Evolutionary conservation across 305 asterid genomes (phyloP).

Genomic region (Fraxinus greggii): DNA sequence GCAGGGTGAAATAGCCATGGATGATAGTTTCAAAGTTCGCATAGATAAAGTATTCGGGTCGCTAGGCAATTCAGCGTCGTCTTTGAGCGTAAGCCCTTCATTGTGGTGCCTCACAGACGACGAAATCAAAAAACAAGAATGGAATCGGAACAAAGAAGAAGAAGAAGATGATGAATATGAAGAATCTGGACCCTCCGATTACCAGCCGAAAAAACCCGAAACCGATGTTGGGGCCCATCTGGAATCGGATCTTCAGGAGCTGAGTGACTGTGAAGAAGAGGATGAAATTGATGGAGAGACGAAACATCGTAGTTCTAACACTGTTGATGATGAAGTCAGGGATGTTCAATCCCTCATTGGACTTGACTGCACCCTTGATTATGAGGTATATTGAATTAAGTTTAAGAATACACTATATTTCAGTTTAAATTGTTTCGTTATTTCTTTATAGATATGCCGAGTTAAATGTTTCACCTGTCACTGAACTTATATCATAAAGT

Average conservation of each 20-base stretch:
- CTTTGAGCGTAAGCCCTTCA: slow-evolving; percentile 36
- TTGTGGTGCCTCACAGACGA: slow-evolving; percentile 79
- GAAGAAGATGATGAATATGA: slow-evolving; percentile 16
- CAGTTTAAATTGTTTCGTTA: neutral
- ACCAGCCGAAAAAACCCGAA: neutral
- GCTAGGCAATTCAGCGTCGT: slow-evolving; percentile 37
- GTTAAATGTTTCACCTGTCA: neutral
- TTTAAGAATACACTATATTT: neutral
- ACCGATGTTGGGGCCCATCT: neutral
- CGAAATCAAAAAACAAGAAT: slow-evolving; percentile 58
- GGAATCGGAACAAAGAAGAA: slow-evolving; percentile 47
- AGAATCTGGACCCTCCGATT: slow-evolving; percentile 30
- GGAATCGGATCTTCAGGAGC: slow-evolving; percentile 34
- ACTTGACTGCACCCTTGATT: slow-evolving; percentile 79
- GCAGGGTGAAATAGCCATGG: slow-evolving; percentile 40
- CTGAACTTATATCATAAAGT: neutral
- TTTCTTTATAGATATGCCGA: neutral
- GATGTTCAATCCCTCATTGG: slow-evolving; percentile 71
- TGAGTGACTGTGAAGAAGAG: slow-evolving; percentile 30
- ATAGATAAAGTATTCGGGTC: slow-evolving; percentile 78
- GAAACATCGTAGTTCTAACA: slow-evolving; percentile 29
- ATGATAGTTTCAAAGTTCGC: slow-evolving; percentile 78
- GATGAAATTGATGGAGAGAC: slow-evolving; percentile 32
- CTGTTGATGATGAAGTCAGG: slow-evolving; percentile 36
- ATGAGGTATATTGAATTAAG: slow-evolving; percentile 46